Conservation (phyloP, 202 grass and related monocot genomes). For the Panicum virgatum region DNA sequence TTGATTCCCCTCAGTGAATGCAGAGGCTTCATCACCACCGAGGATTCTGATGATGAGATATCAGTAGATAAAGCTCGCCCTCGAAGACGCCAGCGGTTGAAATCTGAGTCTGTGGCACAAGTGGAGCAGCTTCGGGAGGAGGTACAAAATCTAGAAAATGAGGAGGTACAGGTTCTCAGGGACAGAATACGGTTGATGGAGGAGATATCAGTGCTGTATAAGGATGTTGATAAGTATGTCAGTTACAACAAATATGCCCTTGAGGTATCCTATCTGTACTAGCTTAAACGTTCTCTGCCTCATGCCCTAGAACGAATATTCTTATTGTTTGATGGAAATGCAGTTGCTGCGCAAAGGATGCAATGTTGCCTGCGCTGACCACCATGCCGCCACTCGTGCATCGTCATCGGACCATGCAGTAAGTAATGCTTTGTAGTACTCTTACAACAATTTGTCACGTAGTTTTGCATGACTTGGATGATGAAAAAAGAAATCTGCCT, state of each 20-base stretch:
- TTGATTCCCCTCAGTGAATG: neutral
- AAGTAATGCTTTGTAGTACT: neutral
- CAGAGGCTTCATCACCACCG: neutral
- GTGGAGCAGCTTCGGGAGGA: neutral
- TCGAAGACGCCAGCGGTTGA: neutral
- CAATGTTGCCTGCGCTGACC: neutral
- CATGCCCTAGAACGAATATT: neutral
- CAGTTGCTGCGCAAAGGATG: neutral
- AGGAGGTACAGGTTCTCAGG: neutral
- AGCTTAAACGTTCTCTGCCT: neutral
- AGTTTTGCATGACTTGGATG: neutral
- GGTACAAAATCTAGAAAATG: neutral
- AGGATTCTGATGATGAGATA: neutral
- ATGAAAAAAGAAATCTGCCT: too few relatives aligned
- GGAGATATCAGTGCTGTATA: neutral
- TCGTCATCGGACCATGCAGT: neutral
- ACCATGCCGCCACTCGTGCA: neutral
- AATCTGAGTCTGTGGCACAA: constrained; percentile 5
- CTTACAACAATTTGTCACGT: neutral
- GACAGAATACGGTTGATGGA: neutral
- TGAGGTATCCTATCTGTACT: neutral
- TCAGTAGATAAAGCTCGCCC: neutral
- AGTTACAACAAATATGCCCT: neutral
- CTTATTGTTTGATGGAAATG: neutral
- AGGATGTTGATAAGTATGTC: neutral